Evolutionary conservation across 805 yeast genomes (phyloP).

Genomic region (Yarrowia sp.): DNA sequence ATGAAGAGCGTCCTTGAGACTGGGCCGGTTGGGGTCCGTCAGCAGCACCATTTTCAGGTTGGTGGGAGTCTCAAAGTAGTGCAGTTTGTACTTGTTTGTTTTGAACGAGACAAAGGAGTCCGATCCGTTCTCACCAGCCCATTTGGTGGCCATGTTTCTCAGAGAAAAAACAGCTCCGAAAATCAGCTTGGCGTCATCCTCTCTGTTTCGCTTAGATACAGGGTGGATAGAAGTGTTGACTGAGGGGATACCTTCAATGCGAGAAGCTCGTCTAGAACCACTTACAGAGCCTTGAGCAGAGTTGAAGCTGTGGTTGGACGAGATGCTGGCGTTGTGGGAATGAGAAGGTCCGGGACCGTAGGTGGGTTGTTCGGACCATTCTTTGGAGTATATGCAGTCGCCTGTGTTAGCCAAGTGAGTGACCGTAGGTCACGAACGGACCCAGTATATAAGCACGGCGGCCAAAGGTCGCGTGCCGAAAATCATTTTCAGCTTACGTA

Average conservation of each 20-base stretch:
- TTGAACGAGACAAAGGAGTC: conserved; percentile 39
- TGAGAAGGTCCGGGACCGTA: background rate
- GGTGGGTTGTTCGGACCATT: conserved; percentile 47
- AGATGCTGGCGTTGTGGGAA: conserved; percentile 18
- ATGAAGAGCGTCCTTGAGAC: conserved; percentile 53
- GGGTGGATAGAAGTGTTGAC: conserved; percentile 9
- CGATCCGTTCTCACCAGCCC: conserved; percentile 41
- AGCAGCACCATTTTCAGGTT: conserved; percentile 73
- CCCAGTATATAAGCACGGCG: no score
- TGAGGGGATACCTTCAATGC: conserved; percentile 13
- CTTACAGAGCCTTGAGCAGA: conserved; percentile 4
- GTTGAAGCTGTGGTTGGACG: conserved; percentile 10
- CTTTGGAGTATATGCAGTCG: conserved; percentile 77
- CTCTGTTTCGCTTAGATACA: conserved; percentile 33
- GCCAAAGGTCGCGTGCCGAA: no score
- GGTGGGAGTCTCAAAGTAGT: conserved; percentile 74
- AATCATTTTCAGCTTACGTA: no score
- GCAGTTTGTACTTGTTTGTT: conserved; percentile 75
- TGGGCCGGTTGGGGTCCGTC: conserved; percentile 61
- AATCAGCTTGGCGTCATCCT: conserved; percentile 73
- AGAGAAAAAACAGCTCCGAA: conserved; percentile 84
- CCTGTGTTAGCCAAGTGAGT: conserved; percentile 37
- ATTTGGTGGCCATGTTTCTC: conserved; percentile 66
- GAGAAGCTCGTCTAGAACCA: background rate
- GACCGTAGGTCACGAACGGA: no score